Conservation (phyloP, 176 grass and related monocot species). For the Phragmites australis region DNA sequence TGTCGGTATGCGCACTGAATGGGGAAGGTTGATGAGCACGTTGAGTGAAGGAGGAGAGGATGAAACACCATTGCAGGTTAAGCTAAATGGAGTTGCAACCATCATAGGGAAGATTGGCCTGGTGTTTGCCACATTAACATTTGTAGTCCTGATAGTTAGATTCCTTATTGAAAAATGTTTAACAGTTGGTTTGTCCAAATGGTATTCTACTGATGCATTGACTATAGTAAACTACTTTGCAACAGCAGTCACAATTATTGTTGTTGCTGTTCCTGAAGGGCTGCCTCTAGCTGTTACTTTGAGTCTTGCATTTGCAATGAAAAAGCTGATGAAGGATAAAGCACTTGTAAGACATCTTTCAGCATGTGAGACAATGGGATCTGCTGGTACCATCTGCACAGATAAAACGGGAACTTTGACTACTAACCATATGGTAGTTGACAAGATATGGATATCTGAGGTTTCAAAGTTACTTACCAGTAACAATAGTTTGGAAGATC, state of each 20-base stretch:
- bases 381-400: constrained; percentile 87
- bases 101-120: constrained; percentile 95
- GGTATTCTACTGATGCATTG: constrained; percentile 79
- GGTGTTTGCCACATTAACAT: constrained; percentile 74
- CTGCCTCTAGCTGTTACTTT: constrained; percentile 90
- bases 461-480: constrained; percentile 54
- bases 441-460: constrained; percentile 89
- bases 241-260: constrained; percentile 89
- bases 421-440: constrained; percentile 93
- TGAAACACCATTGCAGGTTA: constrained; percentile 96
- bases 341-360: constrained; percentile 88
- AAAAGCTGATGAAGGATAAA: constrained; percentile 94
- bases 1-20: constrained; percentile 95
- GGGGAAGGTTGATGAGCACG: constrained; percentile 96
- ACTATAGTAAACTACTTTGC: constrained; percentile 91
- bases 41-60: constrained; percentile 89
- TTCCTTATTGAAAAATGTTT: constrained; percentile 62
- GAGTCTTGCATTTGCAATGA: constrained; percentile 99
- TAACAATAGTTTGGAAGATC: constrained; percentile 42
- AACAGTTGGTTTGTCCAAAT: constrained; percentile 64
- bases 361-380: constrained; percentile 96
- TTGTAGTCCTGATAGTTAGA: constrained; percentile 78
- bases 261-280: constrained; percentile 98
- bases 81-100: constrained; percentile 94
- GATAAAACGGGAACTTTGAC: constrained; percentile 99